Conservation (phyloP, 2,329 filamentous ascomycete genomes). For the Escovopsis sp. region DNA sequence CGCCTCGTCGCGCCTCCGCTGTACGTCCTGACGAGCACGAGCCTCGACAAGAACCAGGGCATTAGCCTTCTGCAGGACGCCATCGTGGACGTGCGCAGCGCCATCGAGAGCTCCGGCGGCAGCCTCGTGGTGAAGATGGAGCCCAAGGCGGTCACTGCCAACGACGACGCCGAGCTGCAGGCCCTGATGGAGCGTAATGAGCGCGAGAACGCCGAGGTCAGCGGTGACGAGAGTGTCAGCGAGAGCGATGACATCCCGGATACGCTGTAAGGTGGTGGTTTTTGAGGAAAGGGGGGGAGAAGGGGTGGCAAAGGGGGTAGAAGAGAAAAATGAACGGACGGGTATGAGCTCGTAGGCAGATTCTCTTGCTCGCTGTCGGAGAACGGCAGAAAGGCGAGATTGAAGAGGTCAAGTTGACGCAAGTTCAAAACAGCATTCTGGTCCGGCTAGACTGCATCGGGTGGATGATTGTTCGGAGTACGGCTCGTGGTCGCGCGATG, state of each 20-base stretch:
- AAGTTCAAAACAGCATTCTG: too few species aligned
- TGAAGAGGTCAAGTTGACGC: too few species aligned
- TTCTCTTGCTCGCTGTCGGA: too few species aligned
- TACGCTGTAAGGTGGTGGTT: too few species aligned
- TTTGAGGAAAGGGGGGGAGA: constrained; percentile 5
- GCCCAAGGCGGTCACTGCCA: constrained; percentile 96
- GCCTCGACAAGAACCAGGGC: constrained; percentile 78
- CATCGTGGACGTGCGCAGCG: constrained; percentile 71
- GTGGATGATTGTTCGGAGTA: too few species aligned
- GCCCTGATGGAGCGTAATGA: constrained; percentile 98
- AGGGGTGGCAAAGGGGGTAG: constrained; percentile 4
- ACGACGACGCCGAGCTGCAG: constrained; percentile 91
- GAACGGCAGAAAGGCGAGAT: too few species aligned
- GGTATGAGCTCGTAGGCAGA: neutral
- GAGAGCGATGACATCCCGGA: constrained; percentile 67
- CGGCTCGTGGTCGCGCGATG: too few species aligned
- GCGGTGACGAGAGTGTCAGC: constrained; percentile 89
- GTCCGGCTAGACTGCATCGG: too few species aligned
- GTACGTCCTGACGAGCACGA: constrained; percentile 91
- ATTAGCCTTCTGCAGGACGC: constrained; percentile 77
- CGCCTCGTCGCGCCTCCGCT: constrained; percentile 95
- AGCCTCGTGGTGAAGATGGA: constrained; percentile 91
- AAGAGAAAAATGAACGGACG: neutral
- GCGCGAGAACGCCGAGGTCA: constrained; percentile 94
- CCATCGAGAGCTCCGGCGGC: constrained; percentile 65